Base-by-base conservation (phyloP, 2,329 filamentous ascomycete species). In the Penicillium brevicompactum region DNA sequence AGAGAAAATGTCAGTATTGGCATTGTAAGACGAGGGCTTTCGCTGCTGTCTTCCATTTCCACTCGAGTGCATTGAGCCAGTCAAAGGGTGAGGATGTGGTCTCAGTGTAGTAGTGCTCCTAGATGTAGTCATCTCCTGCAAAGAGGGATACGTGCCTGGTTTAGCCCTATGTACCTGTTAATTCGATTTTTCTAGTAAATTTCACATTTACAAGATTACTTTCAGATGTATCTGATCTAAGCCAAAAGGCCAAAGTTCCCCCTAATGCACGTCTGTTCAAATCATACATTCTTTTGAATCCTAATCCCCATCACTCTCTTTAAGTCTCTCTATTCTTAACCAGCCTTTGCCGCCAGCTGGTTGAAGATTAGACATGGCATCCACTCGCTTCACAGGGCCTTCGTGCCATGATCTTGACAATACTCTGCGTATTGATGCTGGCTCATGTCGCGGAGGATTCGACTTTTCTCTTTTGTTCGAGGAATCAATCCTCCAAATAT, bases 381-480 rank as follows among this genome's bases (percentile, higher is more conserved):
- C 57, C 42, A 59, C 59, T 44, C 68, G 61, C 50, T 62, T 61
- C 50, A 64, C 66, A 52, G 52, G 53, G 54, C 59, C 64, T 43
- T 63, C 58, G 49, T 75, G 72, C 63, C 63, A 54, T 21, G 63
- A 66, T 56, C 59, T 71, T 41, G 73, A 75, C 59, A 70, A 75
- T 54, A 67, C 68, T 7, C 62, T 76, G 37, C 67, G 63, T 24
- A 67, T 69, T 51, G 67, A 68, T 56, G 71, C 70, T 10, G 55
- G 61, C 18, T 61, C 64, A 38, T 77, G 74, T 67, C 70, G 73
- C 21, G 70, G 70, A 18, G 70, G 67, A 11, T 77, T 78, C 57
- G 77, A 78, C 53, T 78, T 79, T 57, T 76, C 76, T 21, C 67
- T 78, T 44, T 65, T 79, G n/a, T 79, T 79, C 53, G 76, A 79